Evolutionary conservation across 306 rosid genomes (phyloP), one percentile per base, ranked within the genome.

Genomic region (Rosa persica): DNA sequence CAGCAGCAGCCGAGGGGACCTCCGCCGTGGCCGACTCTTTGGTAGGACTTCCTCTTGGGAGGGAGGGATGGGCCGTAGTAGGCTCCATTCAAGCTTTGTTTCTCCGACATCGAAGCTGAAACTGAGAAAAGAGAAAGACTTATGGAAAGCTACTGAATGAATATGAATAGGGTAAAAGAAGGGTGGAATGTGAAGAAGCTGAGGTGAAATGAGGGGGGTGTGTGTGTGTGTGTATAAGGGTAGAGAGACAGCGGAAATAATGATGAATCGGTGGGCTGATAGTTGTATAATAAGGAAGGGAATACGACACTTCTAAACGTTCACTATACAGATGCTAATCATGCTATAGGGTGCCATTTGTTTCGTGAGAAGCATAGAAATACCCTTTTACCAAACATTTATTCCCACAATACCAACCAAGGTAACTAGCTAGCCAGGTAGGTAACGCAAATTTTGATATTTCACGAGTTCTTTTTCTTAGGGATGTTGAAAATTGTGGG

Each of bases 61-160:
- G 98, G 98, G 62, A 93, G 65, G 2, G 98, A 70, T 2, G 98
- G 97, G 43, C 97, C 98, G 81, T 93, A 91, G 78, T 88, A 93
- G 39, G 98, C 92, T 40, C 96, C 98, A 85, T 93, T 93, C 46
- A 93, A 68, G 2, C 86, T 77, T 42, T 73, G 83, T 5, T 87
- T 86, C 55, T 83, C 81, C 0, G 92, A 81, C 92, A 91, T 91
- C 65, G 52, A 0, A 12, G 15, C 51, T 16, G 30, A 12, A 47
- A 47, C 23, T 8, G 11, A 72, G 27, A 34, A 51, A n/a, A 68
- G 57, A 67, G 34, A 4, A 0, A 23, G 25, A 43, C 12, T 19
- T 51, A 1, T 1, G 47, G 10, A 43, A 43, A 43, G 10, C 1
- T 13, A 3, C 4, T 5, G 17, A 48, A 4, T 9, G 71, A 44